phyloP scores from a whole-genome alignment of 2,329 filamentous ascomycete genomes.

The Sarocladium strictum region DNA sequence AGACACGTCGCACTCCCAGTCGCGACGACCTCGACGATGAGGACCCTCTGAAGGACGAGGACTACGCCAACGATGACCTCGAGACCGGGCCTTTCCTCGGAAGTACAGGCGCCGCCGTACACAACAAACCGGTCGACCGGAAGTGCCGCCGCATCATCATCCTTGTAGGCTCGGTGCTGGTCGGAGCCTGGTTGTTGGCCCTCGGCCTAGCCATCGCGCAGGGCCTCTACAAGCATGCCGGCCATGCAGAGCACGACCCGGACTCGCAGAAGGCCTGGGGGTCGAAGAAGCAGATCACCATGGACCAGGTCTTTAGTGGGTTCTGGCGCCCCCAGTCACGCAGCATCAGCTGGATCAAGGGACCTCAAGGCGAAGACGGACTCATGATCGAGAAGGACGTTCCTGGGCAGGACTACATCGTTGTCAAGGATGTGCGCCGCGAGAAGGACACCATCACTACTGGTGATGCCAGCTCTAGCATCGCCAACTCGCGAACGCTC shows the following conservation, averaged over 20 bases:
- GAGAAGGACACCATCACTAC: slow-evolving; percentile 7
- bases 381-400: slow-evolving; percentile 69
- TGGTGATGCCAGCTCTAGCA: slow-evolving; percentile 23
- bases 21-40: slow-evolving; percentile 37
- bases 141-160: slow-evolving; percentile 58
- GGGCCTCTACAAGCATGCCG: slow-evolving; percentile 60
- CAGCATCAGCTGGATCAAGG: slow-evolving; percentile 70
- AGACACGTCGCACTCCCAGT: slow-evolving; percentile 17
- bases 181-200: slow-evolving; percentile 63
- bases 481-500: slow-evolving; percentile 56
- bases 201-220: slow-evolving; percentile 60
- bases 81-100: slow-evolving; percentile 50
- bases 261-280: slow-evolving; percentile 53
- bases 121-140: slow-evolving; percentile 56
- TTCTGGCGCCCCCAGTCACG: slow-evolving; percentile 60
- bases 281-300: slow-evolving; percentile 64
- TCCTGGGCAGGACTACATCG: slow-evolving; percentile 64
- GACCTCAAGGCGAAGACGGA: slow-evolving; percentile 73
- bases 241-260: slow-evolving; percentile 60
- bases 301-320: slow-evolving; percentile 64
- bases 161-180: slow-evolving; percentile 53
- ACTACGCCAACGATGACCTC: slow-evolving; percentile 23
- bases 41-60: slow-evolving; percentile 29
- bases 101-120: slow-evolving; percentile 25
- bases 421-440: slow-evolving; percentile 75